Evolutionary conservation across 495 filamentous ascomycete species (phyloP), one percentile per base, ranked within the genome.

Genomic region (Daldinia childiae): DNA sequence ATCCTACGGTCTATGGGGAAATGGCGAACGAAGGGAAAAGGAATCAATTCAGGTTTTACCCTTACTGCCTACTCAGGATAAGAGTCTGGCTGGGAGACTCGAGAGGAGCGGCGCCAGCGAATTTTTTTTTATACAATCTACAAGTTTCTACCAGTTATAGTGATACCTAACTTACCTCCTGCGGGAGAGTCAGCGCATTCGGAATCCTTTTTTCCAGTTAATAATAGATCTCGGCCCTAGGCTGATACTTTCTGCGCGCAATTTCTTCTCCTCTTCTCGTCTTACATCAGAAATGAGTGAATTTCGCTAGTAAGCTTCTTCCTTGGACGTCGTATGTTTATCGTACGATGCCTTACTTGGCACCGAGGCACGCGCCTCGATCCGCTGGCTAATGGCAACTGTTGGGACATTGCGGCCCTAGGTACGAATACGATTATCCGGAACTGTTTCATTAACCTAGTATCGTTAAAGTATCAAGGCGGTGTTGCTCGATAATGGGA

Each of bases 341-440:
- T 72, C 69, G 69, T 72, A 72, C 34, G 69, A 72, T 68, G 32
- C 12, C 9, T 27, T 32, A 36, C 69, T 72, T 67, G 69, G 69
- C 69, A 39, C 8, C 12, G 21, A 50, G 58, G 36, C 58, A 55
- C 64, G 59, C 45, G 64, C 64, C 38, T 67, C n/a, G 32, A 19
- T 26, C 32, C 45, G 48, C 26, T 39, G 64, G 58, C 21, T 63
- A 30, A 61, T 24, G 56, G 26, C 19, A 62, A 55, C 21, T 11
- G 24, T 52, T 39, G 29, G 32, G 63, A 58, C 39, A 57, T 45
- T 5, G 27, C 43, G 55, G 19, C 41, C 15, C 52, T 58, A n/a
- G 43, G 63, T 51, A 62, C 30, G 32, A n/a, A 38, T 51, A 51
- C 48, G 63, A 30, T 17, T n/a, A 34, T 36, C 14, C 12, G 34